Percentiles rank a stretch among this genome's conserved stretches.
phyloP scores from a whole-genome alignment of 2,329 filamentous ascomycete genomes.

The Ceratocystis smalleyi region DNA sequence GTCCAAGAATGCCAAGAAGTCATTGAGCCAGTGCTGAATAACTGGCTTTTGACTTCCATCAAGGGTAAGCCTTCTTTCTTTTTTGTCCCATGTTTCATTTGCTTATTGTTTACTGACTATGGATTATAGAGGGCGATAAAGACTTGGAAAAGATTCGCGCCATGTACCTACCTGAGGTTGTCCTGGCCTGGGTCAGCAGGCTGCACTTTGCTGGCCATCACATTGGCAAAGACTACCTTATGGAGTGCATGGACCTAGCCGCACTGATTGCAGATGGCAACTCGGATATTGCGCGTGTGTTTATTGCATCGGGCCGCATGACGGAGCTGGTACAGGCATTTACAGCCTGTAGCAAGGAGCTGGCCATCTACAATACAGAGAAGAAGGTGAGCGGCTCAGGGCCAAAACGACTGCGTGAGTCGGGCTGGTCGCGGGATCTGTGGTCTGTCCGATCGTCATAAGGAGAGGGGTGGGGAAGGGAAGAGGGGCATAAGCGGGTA shows the following conservation, averaged over 20 bases:
- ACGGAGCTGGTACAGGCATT: constrained; percentile 62
- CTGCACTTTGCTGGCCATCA: constrained; percentile 64
- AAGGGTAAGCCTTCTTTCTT: constrained; percentile 32
- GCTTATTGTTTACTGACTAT: constrained; percentile 5
- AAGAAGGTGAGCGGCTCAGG: constrained; percentile 33
- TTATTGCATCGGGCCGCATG: constrained; percentile 51
- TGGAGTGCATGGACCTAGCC: constrained; percentile 78
- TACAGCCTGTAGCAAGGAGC: constrained; percentile 60
- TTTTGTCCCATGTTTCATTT: background rate
- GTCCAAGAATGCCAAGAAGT: constrained; percentile 39
- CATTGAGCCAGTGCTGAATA: constrained; percentile 46
- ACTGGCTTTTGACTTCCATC: constrained; percentile 44
- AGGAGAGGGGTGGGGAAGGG: background rate
- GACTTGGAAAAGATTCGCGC: constrained; percentile 53
- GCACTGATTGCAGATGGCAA: constrained; percentile 56
- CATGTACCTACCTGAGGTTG: constrained; percentile 69
- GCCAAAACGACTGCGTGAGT: constrained; percentile 43
- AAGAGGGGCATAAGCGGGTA: background rate
- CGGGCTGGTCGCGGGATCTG: constrained; percentile 47
- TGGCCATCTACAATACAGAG: constrained; percentile 40
- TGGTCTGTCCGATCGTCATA: constrained; percentile 39
- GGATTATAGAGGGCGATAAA: constrained; percentile 36
- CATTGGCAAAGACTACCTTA: constrained; percentile 58
- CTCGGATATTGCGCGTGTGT: constrained; percentile 49
- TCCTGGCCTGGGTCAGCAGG: constrained; percentile 69